phyloP scores from a whole-genome alignment of 768 basidiomycete species.

The Hygrocybe coccinea region DNA sequence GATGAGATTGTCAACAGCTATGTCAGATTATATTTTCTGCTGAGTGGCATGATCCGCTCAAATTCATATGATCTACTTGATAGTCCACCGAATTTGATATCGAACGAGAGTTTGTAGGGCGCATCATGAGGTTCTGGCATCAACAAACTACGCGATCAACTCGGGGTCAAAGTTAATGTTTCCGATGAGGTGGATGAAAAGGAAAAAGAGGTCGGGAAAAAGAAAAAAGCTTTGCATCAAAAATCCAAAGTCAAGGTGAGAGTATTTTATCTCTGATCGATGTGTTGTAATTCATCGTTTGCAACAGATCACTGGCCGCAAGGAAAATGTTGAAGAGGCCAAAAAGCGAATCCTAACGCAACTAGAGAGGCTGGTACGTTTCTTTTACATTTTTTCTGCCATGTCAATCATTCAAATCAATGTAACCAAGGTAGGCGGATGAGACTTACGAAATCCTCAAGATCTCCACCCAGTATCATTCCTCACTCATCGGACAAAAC shows the following conservation, averaged over 20 bases:
- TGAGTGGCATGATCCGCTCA: background rate
- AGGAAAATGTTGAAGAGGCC: constrained; percentile 95
- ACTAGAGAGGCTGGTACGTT: constrained; percentile 75
- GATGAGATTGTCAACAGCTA: constrained; percentile 89
- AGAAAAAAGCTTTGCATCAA: constrained; percentile 55
- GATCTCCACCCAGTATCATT: constrained; percentile 83
- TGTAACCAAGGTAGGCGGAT: constrained; percentile 59
- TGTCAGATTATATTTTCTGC: constrained; percentile 40
- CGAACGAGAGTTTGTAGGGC: constrained; percentile 84
- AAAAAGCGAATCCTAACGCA: constrained; percentile 82
- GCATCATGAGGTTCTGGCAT: constrained; percentile 79
- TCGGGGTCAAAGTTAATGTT: constrained; percentile 91
- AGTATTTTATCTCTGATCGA: background rate
- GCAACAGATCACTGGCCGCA: constrained; percentile 78
- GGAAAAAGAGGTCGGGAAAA: constrained; percentile 64
- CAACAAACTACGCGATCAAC: constrained; percentile 85
- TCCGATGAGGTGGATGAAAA: constrained; percentile 73
- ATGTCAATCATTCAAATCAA: background rate
- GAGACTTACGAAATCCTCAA: constrained; percentile 87
- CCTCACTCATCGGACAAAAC: constrained; percentile 86
- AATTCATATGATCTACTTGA: background rate
- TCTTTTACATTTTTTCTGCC: background rate
- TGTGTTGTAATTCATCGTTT: constrained; percentile 3
- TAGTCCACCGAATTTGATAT: constrained; percentile 85
- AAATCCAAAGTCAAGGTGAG: constrained; percentile 77